Evolutionary conservation across 768 basidiomycete genomes (phyloP), one percentile per base, ranked within the genome.

Genomic region (Asterophora lycoperdoides): DNA sequence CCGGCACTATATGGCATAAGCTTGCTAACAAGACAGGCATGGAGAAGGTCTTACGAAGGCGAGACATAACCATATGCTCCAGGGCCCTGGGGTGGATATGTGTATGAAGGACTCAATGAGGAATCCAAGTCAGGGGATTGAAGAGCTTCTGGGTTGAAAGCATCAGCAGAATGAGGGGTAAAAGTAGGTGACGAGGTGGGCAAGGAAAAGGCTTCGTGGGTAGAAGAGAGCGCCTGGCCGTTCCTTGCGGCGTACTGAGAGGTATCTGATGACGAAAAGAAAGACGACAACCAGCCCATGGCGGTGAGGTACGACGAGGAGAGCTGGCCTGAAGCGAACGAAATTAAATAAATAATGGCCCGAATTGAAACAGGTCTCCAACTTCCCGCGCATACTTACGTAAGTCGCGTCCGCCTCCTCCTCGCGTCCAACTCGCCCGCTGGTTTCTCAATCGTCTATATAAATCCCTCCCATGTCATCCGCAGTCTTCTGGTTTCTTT

Each of bases 171-270:
- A 59, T 80, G 80, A 28, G 76, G 49, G 41, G 68, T 55, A 51
- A 74, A 69, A 47, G 70, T 69, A 13, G 86, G 86, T 19, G 87
- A 86, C 19, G 83, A 79, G 3, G 81, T 81, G 38, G 89, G 88
- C 29, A 95, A 74, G 41, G 88, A 86, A 68, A 94, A 94, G 53
- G 93, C 91, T 64, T 93, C 91, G 61, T 86, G 81, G 5, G 92
- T 93, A 13, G 81, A 81, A 28, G 79, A 80, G 56, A 93, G 79
- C 23, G 86, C 80, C 64, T 84, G 83, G 46, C 78, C 77, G 62
- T 76, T 76, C 49, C 81, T 69, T 29, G 73, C 60, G 23, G 23
- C 3, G 53, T 72, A 75, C 60, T 77, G 74, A 19, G 72, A 62
- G 41, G 65, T 65, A 54, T 77, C 74, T 44, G 74, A n/a, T 5